phyloP scores from a whole-genome alignment of 345 rosid species.

The Odontarrhena argentea region DNA sequence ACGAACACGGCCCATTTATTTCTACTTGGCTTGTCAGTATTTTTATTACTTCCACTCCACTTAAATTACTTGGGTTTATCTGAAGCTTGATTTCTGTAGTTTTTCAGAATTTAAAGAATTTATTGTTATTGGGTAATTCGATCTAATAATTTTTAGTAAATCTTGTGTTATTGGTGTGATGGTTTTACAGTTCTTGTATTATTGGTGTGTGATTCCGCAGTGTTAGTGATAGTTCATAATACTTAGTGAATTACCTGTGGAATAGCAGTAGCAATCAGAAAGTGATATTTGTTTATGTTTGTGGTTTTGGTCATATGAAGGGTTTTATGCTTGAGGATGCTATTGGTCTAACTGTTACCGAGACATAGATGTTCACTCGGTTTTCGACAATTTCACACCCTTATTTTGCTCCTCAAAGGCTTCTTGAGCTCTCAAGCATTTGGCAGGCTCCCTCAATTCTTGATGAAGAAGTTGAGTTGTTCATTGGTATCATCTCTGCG shows the following conservation, averaged over 20 bases:
- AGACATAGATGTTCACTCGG: slow-evolving; percentile 74
- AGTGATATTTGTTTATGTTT: slow-evolving; percentile 22
- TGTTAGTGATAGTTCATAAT: slow-evolving; percentile 49
- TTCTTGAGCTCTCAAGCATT: slow-evolving; percentile 62
- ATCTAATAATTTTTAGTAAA: no score
- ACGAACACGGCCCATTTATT: slow-evolving; percentile 1
- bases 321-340: slow-evolving; percentile 92
- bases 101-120: no score
- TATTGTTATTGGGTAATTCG: no score
- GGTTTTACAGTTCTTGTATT: no score
- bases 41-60: no score
- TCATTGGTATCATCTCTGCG: slow-evolving; percentile 81
- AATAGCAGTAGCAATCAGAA: slow-evolving; percentile 22
- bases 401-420: slow-evolving; percentile 71
- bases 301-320: slow-evolving; percentile 45
- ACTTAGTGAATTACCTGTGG: neutral
- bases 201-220: slow-evolving; percentile 38
- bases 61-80: no score
- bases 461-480: slow-evolving; percentile 56
- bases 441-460: slow-evolving; percentile 79
- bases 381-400: slow-evolving; percentile 76
- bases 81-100: no score
- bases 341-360: slow-evolving; percentile 72
- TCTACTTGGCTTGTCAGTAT: no score
- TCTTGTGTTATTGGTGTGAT: no score